Base-by-base conservation (phyloP, 192 early-diverging fungal genomes). In the Gonapodya prolifera region DNA sequence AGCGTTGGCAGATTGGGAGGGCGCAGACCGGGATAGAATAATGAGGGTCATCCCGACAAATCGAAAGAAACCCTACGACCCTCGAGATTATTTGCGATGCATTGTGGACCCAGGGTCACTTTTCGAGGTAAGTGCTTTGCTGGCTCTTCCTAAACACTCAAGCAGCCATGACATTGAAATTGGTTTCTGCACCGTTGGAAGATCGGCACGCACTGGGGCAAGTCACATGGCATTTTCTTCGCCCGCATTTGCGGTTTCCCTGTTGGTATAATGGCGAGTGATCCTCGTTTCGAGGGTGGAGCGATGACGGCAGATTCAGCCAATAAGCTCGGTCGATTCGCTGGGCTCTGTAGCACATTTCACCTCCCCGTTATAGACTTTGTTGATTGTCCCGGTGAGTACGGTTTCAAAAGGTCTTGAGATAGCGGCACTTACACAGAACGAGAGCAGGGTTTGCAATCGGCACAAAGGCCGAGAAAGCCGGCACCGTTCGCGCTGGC, bases 361-460 rank as follows among this genome's bases (percentile, higher is more conserved):
- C 8, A 69, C 13, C 45, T 69, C 13, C 45, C 45, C 13, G n/a
- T 69, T 16, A 8, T 69, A 8, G n/a, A 69, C 45, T 69, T 69
- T 69, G 45, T 69, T n/a, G 45, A 69, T n/a, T 69, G 45, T n/a
- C 45, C 45, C 13, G n/a, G n/a, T n/a, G n/a, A n/a, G n/a, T n/a
- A n/a, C n/a, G n/a, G n/a, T n/a, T n/a, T n/a, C n/a, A n/a, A n/a
- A n/a, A n/a, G n/a, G n/a, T n/a, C n/a, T n/a, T n/a, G n/a, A n/a
- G n/a, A n/a, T n/a, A n/a, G n/a, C n/a, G n/a, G n/a, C n/a, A n/a
- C n/a, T n/a, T n/a, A n/a, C n/a, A n/a, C n/a, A n/a, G n/a, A n/a
- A n/a, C n/a, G n/a, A n/a, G n/a, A n/a, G n/a, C n/a, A n/a, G 45
- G 45, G 45, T 69, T 69, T n/a, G 45, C 45, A 69, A 69, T 69